Conservation (phyloP, 257 asterid species). For the Cordia subcordata region DNA sequence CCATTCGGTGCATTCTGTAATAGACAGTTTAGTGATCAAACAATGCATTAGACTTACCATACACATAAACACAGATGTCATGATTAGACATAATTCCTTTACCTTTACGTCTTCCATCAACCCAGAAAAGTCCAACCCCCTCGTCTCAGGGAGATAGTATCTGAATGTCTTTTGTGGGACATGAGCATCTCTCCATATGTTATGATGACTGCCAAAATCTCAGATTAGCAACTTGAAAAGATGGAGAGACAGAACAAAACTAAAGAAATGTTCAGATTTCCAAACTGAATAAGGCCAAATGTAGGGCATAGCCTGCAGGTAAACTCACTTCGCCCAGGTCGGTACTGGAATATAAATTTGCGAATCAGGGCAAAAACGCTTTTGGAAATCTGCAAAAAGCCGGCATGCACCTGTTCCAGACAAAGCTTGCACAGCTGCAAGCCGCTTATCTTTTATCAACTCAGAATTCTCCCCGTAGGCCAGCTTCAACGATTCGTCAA, state of each 20-base stretch:
- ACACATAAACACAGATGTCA: constrained; percentile 7
- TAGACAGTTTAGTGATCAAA: neutral
- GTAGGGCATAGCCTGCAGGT: constrained; percentile 4
- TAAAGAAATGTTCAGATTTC: constrained; percentile 8
- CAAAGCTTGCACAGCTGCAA: constrained; percentile 92
- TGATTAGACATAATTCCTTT: constrained; percentile 1
- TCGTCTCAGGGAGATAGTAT: constrained; percentile 85
- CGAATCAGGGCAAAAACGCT: constrained; percentile 83
- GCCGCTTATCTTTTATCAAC: constrained; percentile 70
- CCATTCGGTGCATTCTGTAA: constrained; percentile 87
- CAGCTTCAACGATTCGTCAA: constrained; percentile 77
- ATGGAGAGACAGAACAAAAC: constrained; percentile 4
- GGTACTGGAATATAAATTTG: constrained; percentile 89
- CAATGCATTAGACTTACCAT: neutral
- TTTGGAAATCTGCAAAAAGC: constrained; percentile 92
- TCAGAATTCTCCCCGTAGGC: constrained; percentile 93
- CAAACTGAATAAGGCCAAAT: constrained; percentile 2
- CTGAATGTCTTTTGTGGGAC: constrained; percentile 84
- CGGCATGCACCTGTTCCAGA: constrained; percentile 99
- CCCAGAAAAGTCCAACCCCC: constrained; percentile 80
- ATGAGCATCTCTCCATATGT: constrained; percentile 94
- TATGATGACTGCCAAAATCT: constrained; percentile 75
- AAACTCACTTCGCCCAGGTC: constrained; percentile 92
- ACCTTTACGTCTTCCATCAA: constrained; percentile 91
- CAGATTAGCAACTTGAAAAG: constrained; percentile 12